A percentile compares a stretch with the other conserved stretches of the same genome.
phyloP scores from a whole-genome alignment of 805 yeast genomes.

The Tetrapisispora namnaoensis region DNA sequence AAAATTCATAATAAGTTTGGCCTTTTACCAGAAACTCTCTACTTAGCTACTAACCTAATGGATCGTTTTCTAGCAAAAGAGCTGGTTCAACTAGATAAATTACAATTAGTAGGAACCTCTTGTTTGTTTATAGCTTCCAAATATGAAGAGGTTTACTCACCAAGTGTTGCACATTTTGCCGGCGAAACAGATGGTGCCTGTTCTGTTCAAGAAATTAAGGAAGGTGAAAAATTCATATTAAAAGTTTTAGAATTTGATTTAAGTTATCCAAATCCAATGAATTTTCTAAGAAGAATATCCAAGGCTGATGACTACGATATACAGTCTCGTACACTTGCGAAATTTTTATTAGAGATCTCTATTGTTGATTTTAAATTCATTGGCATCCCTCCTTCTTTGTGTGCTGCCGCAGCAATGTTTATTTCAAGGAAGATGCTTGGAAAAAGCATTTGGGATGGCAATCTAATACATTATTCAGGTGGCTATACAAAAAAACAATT shows the following conservation, averaged over 20 bases:
- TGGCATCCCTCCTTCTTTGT: slow-evolving; percentile 67
- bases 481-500: slow-evolving; percentile 72
- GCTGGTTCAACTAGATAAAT: slow-evolving; percentile 65
- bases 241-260: slow-evolving; percentile 67
- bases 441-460: slow-evolving; percentile 69
- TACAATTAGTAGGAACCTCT: slow-evolving; percentile 82
- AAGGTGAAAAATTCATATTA: slow-evolving; percentile 74
- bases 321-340: slow-evolving; percentile 82
- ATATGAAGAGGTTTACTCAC: slow-evolving; percentile 87
- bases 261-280: slow-evolving; percentile 88
- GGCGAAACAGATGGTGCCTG: slow-evolving; percentile 79
- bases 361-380: slow-evolving; percentile 74
- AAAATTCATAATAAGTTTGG: slow-evolving; percentile 81
- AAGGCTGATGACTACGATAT: slow-evolving; percentile 92
- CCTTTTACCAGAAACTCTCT: slow-evolving; percentile 77
- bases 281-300: slow-evolving; percentile 80
- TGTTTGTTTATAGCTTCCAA: slow-evolving; percentile 86
- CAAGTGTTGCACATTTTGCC: slow-evolving; percentile 78
- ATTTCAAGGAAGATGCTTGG: slow-evolving; percentile 69
- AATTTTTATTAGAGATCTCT: slow-evolving; percentile 73
- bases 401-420: slow-evolving; percentile 88
- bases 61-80: slow-evolving; percentile 77
- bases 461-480: slow-evolving; percentile 83
- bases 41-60: slow-evolving; percentile 74
- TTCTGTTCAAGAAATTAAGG: slow-evolving; percentile 71